Conservation (phyloP, 768 basidiomycete genomes). For the Psilocybe cyanescens region DNA sequence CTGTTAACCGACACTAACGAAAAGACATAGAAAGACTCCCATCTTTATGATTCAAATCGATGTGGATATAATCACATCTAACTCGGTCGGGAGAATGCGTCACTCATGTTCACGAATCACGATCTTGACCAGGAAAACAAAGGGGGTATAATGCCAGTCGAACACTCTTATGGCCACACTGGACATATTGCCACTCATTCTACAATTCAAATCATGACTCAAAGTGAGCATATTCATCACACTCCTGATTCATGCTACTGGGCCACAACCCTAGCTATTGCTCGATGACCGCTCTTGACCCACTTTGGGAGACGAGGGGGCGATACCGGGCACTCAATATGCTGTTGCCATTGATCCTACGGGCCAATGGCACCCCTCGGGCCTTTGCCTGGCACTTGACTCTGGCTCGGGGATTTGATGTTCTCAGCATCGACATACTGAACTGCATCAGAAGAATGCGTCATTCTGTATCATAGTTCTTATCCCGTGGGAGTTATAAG, state of each 20-base stretch:
- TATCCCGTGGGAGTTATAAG: background rate
- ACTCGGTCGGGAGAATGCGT: too few species aligned
- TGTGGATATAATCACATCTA: too few species aligned
- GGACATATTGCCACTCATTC: background rate
- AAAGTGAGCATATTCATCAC: background rate
- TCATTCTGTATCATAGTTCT: conserved; percentile 1
- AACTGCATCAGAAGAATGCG: background rate
- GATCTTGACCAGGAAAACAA: too few species aligned
- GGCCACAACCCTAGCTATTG: background rate
- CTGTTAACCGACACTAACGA: too few species aligned
- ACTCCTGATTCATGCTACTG: background rate
- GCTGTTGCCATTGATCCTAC: background rate
- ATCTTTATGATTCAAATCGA: too few species aligned
- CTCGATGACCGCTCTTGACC: background rate
- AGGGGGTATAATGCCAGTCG: too few species aligned
- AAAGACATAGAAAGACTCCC: too few species aligned
- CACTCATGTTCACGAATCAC: too few species aligned
- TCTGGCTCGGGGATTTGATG: conserved; percentile 11
- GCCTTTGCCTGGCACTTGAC: background rate
- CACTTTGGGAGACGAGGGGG: background rate
- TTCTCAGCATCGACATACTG: background rate
- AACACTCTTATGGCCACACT: background rate
- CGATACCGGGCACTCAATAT: background rate
- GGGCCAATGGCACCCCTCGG: background rate
- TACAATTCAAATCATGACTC: background rate